Percentiles rank a stretch among this genome's conserved stretches.
Conservation (phyloP, 768 basidiomycete species). For the Boletus insuetus region DNA sequence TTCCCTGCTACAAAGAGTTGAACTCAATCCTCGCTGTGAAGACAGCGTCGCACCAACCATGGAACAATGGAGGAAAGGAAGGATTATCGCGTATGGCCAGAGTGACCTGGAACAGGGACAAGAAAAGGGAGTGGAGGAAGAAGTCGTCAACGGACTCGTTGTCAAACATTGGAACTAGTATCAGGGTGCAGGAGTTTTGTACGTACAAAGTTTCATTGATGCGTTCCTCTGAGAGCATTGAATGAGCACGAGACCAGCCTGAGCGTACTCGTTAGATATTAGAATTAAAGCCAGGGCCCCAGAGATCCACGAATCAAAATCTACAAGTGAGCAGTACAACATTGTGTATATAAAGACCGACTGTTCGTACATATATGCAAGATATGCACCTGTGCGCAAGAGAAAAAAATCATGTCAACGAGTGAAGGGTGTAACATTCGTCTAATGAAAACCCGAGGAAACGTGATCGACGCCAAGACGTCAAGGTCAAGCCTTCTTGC, state of each 20-base stretch:
- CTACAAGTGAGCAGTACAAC: constrained; percentile 20
- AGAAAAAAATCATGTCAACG: constrained; percentile 1
- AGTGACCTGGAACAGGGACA: constrained; percentile 39
- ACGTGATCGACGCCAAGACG: background rate
- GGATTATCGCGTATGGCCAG: constrained; percentile 53
- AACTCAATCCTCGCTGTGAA: constrained; percentile 37
- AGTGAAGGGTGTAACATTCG: background rate
- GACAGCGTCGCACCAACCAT: constrained; percentile 47
- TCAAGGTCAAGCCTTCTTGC: constrained; percentile 44
- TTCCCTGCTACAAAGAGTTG: constrained; percentile 45
- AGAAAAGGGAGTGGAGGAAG: constrained; percentile 50
- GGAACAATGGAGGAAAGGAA: constrained; percentile 49
- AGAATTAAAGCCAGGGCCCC: background rate
- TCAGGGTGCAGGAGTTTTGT: background rate
- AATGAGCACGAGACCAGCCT: background rate
- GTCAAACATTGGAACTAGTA: constrained; percentile 55
- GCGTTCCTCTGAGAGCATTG: no score
- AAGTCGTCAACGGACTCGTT: constrained; percentile 50
- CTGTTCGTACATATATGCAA: constrained; percentile 4
- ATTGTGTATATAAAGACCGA: constrained; percentile 4
- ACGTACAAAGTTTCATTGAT: background rate
- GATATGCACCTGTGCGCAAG: constrained; percentile 8
- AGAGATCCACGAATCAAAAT: constrained; percentile 1
- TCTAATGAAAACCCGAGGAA: constrained; percentile 2
- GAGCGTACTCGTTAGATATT: background rate